Evolutionary conservation across 305 asterid genomes (phyloP), one percentile per base, ranked within the genome.

Genomic region (Plantago lanceolata): DNA sequence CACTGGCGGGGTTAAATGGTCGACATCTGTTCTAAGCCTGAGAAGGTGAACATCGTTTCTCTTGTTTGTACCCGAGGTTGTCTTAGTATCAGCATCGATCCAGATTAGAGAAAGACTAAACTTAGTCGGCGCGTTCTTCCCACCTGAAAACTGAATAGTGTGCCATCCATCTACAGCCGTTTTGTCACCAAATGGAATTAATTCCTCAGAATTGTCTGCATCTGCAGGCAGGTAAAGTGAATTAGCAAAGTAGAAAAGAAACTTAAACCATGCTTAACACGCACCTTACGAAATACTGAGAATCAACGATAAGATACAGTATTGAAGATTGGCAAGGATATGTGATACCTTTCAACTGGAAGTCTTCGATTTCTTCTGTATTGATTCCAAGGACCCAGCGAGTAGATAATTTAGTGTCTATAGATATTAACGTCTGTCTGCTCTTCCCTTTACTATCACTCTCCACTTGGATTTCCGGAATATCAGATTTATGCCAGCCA

Each of bases 321-420:
- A 11, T 2, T 7, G 13, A 35, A 35, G 43, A 35, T 66, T 33
- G 12, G 48, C 60, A 53, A 28, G 33, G 57, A 50, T 28, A 15
- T 71, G 59, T n/a, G 19, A 52, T 84, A 93, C 99, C 99, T 90
- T 75, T 82, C 69, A 90, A 52, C 55, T 70, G 86, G 80, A 93
- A 90, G 71, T 93, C 95, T 73, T 86, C 86, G 19, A 93, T 73
- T 81, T 83, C 87, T 57, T 51, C 63, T 26, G 85, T 75, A 70
- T 87, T 93, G 71, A 93, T 90, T 16, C 82, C 97, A 24, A 93
- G 94, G 37, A 87, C 44, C 99, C 99, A 93, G 13, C 97, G 92
- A 16, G 85, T 88, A 24, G 99, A 90, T 76, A 37, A 66, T 76
- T 70, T 78, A 29, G 94, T 75, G 68, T 93, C 95, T 57, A 93